Percentiles rank a stretch among this genome's conserved stretches.
Conservation (phyloP, 306 rosid genomes). For the Cotoneaster glaucophyllus region DNA sequence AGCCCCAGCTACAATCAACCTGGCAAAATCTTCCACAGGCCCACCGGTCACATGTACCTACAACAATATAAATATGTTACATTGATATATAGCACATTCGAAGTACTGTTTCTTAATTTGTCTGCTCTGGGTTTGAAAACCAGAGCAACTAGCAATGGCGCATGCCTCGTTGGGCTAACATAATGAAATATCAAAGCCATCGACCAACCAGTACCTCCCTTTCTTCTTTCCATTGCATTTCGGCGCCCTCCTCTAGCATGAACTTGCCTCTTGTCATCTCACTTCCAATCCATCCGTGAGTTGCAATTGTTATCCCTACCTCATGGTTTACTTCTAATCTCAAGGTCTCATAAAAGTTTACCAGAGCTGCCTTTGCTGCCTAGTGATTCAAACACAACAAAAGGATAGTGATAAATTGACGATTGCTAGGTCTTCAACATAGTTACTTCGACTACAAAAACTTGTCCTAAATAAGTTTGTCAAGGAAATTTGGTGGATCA, state of each 20-base stretch:
- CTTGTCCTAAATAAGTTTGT: not conserved
- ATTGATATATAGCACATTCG: not conserved
- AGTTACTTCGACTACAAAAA: not conserved
- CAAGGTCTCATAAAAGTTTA: constrained; percentile 77
- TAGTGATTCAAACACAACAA: constrained; percentile 4
- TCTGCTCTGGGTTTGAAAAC: not conserved
- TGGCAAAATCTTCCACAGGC: constrained; percentile 62
- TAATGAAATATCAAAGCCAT: not conserved
- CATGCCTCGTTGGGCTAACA: not conserved
- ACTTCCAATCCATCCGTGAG: constrained; percentile 81
- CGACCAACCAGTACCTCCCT: constrained; percentile 45
- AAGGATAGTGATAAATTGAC: not conserved
- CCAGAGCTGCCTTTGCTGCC: constrained; percentile 79
- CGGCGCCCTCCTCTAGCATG: constrained; percentile 80
- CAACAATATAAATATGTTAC: not conserved
- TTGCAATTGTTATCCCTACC: constrained; percentile 72
- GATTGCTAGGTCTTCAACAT: not conserved
- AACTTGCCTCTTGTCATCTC: constrained; percentile 79
- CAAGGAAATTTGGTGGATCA: not conserved
- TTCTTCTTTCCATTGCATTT: constrained; percentile 90
- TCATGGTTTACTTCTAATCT: constrained; percentile 74
- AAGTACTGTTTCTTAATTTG: not conserved
- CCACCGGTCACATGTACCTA: constrained; percentile 58
- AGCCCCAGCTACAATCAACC: constrained; percentile 67
- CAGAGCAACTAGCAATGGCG: not conserved